A percentile compares a stretch with the other conserved stretches of the same genome.
These are phyloP conservation scores for Komagataella kurtzmanii DNA, from an alignment of 805 yeast species.

Conservation along the genomic window DNA sequence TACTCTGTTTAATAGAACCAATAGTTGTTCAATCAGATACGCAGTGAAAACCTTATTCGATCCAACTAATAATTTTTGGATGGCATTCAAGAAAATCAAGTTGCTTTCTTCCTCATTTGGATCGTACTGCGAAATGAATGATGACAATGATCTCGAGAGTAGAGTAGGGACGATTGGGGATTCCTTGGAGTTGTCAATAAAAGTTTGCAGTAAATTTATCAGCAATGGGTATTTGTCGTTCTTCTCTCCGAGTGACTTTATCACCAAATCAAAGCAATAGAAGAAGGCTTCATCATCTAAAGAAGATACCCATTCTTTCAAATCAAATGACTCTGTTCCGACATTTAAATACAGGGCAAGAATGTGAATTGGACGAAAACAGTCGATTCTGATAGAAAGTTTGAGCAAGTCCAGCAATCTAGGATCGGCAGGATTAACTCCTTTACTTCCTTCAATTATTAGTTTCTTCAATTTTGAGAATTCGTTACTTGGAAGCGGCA, in stretches of 20 bases:
- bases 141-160: background rate
- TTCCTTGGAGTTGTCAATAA: background rate
- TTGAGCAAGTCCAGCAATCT: background rate
- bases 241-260: background rate
- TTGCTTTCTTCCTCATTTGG: background rate
- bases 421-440: background rate
- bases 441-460: background rate
- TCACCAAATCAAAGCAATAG: background rate
- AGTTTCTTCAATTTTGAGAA: background rate
- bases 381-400: background rate
- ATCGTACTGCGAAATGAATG: background rate
- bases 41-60: background rate
- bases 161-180: background rate
- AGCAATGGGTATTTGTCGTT: background rate
- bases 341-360: background rate
- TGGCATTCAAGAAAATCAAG: background rate
- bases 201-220: background rate
- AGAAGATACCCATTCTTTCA: background rate
- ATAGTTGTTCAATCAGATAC: conserved; percentile 1
- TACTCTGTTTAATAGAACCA: conserved; percentile 4
- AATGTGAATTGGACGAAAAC: background rate
- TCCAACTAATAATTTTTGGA: background rate
- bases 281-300: background rate
- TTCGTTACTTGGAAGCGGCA: background rate
- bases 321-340: background rate